Evolutionary conservation across 805 yeast species (phyloP).

Genomic region (Wickerhamomyces pijperi): DNA sequence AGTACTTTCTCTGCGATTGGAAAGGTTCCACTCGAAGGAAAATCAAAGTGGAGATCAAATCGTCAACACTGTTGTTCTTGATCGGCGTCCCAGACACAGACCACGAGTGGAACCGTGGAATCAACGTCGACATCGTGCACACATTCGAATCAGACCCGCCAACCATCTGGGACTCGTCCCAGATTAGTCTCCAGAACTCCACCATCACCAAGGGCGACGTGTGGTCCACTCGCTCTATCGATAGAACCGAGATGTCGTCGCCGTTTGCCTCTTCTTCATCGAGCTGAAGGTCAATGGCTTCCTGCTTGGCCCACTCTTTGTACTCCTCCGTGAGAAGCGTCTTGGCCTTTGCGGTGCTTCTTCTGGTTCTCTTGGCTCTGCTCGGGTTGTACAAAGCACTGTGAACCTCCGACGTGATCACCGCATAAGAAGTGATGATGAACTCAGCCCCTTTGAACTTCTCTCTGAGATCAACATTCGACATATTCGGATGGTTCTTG

Average conservation of each 20-base stretch:
- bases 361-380: constrained; percentile 18
- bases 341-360: constrained; percentile 1
- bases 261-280: not conserved
- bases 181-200: constrained; percentile 81
- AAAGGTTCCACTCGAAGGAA: constrained; percentile 66
- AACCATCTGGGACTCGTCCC: constrained; percentile 95
- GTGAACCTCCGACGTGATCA: constrained; percentile 66
- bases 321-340: not conserved
- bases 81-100: constrained; percentile 96
- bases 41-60: constrained; percentile 58
- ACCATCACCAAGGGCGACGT: constrained; percentile 74
- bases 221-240: constrained; percentile 29
- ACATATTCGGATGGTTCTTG: constrained; percentile 20
- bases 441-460: constrained; percentile 56
- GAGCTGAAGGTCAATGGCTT: not conserved
- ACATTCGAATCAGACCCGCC: constrained; percentile 63
- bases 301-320: not conserved
- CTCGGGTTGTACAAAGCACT: constrained; percentile 61
- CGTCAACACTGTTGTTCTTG: constrained; percentile 42
- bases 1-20: not conserved
- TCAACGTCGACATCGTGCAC: constrained; percentile 65
- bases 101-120: constrained; percentile 89
- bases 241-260: not conserved
- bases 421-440: constrained; percentile 67
- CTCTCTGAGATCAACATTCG: constrained; percentile 33